phyloP scores from a whole-genome alignment of 2,329 filamentous ascomycete species.

The Chalara sp. region DNA sequence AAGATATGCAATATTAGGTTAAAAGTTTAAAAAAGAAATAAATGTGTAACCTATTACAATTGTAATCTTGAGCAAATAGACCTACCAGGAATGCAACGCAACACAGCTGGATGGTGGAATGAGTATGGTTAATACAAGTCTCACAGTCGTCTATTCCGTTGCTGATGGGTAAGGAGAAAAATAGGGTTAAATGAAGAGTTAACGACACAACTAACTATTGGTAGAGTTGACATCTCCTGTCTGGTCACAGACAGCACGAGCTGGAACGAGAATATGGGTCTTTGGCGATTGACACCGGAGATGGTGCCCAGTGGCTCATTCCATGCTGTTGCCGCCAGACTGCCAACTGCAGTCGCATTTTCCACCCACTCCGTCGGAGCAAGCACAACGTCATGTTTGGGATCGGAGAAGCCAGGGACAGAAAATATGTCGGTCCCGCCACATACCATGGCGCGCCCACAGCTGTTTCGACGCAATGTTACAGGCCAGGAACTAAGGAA shows the following conservation, averaged over 20 bases:
- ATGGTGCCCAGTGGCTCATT: constrained; percentile 29
- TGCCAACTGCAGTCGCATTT: constrained; percentile 28
- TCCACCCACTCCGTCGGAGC: constrained; percentile 44
- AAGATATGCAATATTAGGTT: too few species aligned
- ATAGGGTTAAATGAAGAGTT: too few species aligned
- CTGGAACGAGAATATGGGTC: constrained; percentile 37
- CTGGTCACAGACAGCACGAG: constrained; percentile 9
- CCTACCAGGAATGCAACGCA: too few species aligned
- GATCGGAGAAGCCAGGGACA: constrained; percentile 34
- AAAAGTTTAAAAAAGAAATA: too few species aligned
- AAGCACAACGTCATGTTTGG: constrained; percentile 39
- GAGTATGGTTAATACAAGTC: too few species aligned
- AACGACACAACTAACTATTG: not conserved
- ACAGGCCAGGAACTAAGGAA: constrained; percentile 6
- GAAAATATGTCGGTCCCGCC: constrained; percentile 22
- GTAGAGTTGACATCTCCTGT: constrained; percentile 9
- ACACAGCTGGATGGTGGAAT: too few species aligned
- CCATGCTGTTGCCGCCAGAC: constrained; percentile 32
- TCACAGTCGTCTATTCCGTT: too few species aligned
- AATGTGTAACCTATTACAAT: too few species aligned
- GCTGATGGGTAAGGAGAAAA: too few species aligned
- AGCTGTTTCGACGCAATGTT: constrained; percentile 10
- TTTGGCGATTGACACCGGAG: constrained; percentile 35
- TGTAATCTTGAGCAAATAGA: too few species aligned
- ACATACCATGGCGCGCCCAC: constrained; percentile 32